A percentile compares a stretch with the other conserved stretches of the same genome.
Conservation (phyloP, 129 eudicot genomes). For the Logfia minima region DNA sequence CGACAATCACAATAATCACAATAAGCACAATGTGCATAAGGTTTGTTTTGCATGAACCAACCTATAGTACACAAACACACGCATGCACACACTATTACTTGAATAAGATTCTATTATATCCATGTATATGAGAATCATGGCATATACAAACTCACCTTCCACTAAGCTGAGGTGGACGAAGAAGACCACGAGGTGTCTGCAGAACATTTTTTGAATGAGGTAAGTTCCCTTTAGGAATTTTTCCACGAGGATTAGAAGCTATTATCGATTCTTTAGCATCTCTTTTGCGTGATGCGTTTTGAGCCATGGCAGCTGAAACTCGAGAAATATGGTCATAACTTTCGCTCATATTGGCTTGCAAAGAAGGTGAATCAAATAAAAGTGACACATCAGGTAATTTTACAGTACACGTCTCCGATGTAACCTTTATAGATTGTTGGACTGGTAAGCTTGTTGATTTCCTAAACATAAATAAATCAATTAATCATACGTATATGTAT, state of each 20-base stretch:
- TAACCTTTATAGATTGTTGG: constrained; percentile 31
- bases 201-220: constrained; percentile 55
- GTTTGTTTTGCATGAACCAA: not conserved
- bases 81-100: not conserved
- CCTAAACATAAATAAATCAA: constrained; percentile 27
- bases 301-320: constrained; percentile 91
- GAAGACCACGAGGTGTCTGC: constrained; percentile 56
- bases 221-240: constrained; percentile 72
- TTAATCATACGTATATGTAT: constrained; percentile 7
- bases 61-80: not conserved
- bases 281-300: constrained; percentile 77
- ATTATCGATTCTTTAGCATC: constrained; percentile 24
- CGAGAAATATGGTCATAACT: constrained; percentile 72
- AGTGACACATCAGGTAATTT: constrained; percentile 79
- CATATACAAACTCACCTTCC: constrained; percentile 72
- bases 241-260: constrained; percentile 51
- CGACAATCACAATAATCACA: not conserved
- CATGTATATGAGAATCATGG: constrained; percentile 6
- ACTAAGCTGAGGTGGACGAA: constrained; percentile 85
- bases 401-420: constrained; percentile 38
- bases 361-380: constrained; percentile 58
- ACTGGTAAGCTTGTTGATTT: constrained; percentile 30
- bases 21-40: not conserved
- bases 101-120: constrained; percentile 1
- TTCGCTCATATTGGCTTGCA: constrained; percentile 39